Percentiles rank a stretch among this genome's conserved stretches.
These are phyloP conservation scores for Hypsizygus marmoreus DNA, from an alignment of 768 basidiomycete genomes.

Conservation along the genomic window DNA sequence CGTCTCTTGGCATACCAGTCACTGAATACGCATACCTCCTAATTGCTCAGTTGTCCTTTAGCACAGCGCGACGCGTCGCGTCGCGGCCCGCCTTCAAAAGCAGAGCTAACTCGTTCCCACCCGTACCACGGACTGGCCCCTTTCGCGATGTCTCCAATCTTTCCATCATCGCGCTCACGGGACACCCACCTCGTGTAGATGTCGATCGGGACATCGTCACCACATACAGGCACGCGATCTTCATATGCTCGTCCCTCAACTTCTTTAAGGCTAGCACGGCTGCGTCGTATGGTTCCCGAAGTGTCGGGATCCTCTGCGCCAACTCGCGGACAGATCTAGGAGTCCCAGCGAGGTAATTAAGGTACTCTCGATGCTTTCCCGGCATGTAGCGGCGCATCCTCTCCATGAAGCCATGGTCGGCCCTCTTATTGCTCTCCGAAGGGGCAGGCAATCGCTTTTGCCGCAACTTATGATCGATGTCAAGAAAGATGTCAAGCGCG, in stretches of 20 bases:
- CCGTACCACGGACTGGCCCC: conserved; percentile 78
- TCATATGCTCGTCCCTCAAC: conserved; percentile 87
- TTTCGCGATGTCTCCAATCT: conserved; percentile 43
- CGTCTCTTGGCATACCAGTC: conserved; percentile 4
- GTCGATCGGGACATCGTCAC: conserved; percentile 77
- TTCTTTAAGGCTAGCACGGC: conserved; percentile 79
- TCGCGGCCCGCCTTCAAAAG: conserved; percentile 91
- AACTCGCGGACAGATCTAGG: conserved; percentile 65
- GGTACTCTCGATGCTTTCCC: conserved; percentile 83
- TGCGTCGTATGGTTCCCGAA: conserved; percentile 77
- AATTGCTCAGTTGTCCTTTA: conserved; percentile 39
- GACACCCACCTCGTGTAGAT: conserved; percentile 51
- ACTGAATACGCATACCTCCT: not conserved
- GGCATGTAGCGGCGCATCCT: conserved; percentile 97
- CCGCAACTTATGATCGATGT: conserved; percentile 84
- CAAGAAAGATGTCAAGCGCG: conserved; percentile 81
- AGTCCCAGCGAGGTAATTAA: conserved; percentile 61
- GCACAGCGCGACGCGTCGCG: conserved; percentile 69
- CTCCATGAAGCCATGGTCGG: conserved; percentile 82
- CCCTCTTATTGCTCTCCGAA: conserved; percentile 63
- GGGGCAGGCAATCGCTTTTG: conserved; percentile 69
- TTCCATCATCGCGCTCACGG: conserved; percentile 56
- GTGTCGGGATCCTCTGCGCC: conserved; percentile 54
- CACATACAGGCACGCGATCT: conserved; percentile 85
- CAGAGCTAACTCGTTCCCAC: conserved; percentile 80